Evolutionary conservation across 768 basidiomycete species (phyloP), one percentile per base, ranked within the genome.

Genomic region (Hygrocybe coccinea): DNA sequence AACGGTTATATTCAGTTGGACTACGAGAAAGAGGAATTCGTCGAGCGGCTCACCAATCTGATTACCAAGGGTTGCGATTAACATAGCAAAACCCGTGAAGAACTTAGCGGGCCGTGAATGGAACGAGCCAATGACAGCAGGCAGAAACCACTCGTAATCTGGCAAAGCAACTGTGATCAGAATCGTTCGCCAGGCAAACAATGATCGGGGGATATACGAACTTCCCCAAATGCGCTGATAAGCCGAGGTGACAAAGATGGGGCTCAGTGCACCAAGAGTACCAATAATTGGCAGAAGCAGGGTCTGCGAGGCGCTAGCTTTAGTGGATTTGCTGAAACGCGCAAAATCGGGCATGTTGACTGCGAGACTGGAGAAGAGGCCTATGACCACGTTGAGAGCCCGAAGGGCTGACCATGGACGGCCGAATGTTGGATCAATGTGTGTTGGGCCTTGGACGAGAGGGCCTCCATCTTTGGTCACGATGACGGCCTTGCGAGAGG

Each of bases 281-380:
- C 53, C 53, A 14, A 54, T 54, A 34, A 54, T 37, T 17, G 53
- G 53, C 14, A 54, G 46, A 10, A 54, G 24, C 10, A 54, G 24
- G 11, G 44, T 36, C 44, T 54, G 53, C 25, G 53, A 54, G 5
- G 53, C 53, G 33, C 43, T 45, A 24, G 53, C 53, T 34, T 19
- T 45, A 15, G 5, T 24, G 17, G 14, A 24, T 44, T 54, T 54
- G 34, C 53, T 54, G 43, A 54, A 54, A 44, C 53, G 53, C 22
- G 53, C 53, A 17, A 54, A 54, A 54, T 54, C 53, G 53, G 53
- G 53, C 53, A 54, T 54, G 44, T 54, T 54, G 53, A 54, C 53
- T 35, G 53, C 53, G 35, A 54, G 53, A 46, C 53, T 54, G 41
- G 53, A 54, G 53, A 54, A 54, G 44, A 54, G 53, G 25, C 53